phyloP scores from a whole-genome alignment of 257 asterid species.

The Ballota nigra region DNA sequence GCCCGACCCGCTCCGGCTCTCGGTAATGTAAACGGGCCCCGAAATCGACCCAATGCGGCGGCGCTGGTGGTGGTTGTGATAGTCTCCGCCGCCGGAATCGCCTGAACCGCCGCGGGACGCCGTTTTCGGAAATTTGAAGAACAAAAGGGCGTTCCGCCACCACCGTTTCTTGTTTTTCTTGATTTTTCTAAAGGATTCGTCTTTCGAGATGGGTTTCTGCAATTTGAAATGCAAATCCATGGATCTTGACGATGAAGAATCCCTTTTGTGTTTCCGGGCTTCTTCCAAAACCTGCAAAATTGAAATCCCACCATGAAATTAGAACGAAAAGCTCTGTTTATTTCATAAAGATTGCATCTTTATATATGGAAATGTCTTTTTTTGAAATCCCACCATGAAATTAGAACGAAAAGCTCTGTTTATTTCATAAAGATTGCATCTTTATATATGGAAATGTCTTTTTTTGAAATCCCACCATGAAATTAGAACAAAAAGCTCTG shows the following conservation, averaged over 20 bases:
- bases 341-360: background rate
- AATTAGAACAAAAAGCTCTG: too few species aligned
- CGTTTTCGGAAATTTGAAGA: constrained; percentile 51
- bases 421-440: too few species aligned
- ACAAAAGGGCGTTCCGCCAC: constrained; percentile 74
- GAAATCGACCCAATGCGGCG: constrained; percentile 49
- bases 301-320: background rate
- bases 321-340: background rate
- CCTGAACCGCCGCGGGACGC: background rate
- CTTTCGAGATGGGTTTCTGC: constrained; percentile 47
- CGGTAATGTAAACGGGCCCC: constrained; percentile 69
- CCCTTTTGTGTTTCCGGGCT: constrained; percentile 53
- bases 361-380: background rate
- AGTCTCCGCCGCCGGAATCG: background rate
- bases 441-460: too few species aligned
- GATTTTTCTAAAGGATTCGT: constrained; percentile 52
- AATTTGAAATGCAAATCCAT: constrained; percentile 47
- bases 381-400: too few species aligned
- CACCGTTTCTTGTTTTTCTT: constrained; percentile 69
- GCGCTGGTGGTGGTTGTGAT: constrained; percentile 13
- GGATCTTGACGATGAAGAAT: constrained; percentile 33
- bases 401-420: too few species aligned
- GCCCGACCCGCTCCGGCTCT: constrained; percentile 62
- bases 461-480: too few species aligned
- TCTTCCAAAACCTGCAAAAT: constrained; percentile 61